Evolutionary conservation across 345 rosid genomes (phyloP), one percentile per base, ranked within the genome.

Genomic region (Triadica sebifera): DNA sequence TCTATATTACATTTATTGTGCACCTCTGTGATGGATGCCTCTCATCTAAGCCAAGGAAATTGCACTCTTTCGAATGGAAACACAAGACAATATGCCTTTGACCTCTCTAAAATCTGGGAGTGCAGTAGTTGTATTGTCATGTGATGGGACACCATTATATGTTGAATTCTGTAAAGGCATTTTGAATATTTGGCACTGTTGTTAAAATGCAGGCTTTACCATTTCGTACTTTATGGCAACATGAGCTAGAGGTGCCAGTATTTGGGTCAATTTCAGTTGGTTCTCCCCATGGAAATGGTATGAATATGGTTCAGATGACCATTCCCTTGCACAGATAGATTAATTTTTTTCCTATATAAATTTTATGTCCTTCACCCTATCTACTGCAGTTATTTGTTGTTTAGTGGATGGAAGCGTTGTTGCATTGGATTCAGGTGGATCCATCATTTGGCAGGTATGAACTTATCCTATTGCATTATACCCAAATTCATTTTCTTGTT

Each of bases 351-450:
- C 45, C 39, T 47, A 49, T 65, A n/a, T 61, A 41, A 50, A 13
- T 2, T 29, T 17, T 50, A 13, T 61, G 12, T 17, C 22, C 22
- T 34, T 63, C 61, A 19, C 17, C 39, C 65, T 69, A 70, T 75
- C 43, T 67, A 50, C 71, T 71, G 79, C 88, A 94, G 98, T 94
- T 74, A 84, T 94, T 84, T 91, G 96, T 81, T 94, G 99, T 80
- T 82, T 92, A 82, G 98, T 94, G 64, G 93, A 94, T 87, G 98
- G 98, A 53, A 87, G 78, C 60, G 83, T 94, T 67, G 72, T 90
- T 17, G 91, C 88, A 38, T 2, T 91, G 72, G 86, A 82, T 83
- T 68, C 80, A 25, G 78, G 75, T 69, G 99, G 98, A 82, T 82
- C 89, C 68, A 77, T 85, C 45, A 58, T 82, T 77, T 94, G 99